Conservation (phyloP, 2,329 filamentous ascomycete species). For the Trichoderma asperellum region DNA sequence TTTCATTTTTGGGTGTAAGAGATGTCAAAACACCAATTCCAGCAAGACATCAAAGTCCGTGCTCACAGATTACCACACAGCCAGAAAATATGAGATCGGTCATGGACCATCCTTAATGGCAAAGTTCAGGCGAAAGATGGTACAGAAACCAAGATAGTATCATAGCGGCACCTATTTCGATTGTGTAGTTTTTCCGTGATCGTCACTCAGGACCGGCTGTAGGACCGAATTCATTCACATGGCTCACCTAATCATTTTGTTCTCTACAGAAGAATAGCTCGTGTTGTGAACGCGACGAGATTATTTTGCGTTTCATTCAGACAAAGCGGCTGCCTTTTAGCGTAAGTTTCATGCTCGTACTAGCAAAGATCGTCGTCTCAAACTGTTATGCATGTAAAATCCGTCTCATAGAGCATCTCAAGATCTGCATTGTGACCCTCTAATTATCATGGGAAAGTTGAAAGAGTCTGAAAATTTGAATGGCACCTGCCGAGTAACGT, state of each 20-base stretch:
- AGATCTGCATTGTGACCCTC: not conserved
- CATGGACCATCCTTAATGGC: not conserved
- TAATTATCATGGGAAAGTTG: not conserved
- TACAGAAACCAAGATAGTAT: not conserved
- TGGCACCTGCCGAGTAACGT: not conserved
- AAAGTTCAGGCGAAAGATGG: not conserved
- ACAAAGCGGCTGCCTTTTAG: not conserved
- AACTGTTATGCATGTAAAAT: not conserved
- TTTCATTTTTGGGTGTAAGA: not conserved
- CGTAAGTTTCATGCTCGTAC: not conserved
- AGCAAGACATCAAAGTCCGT: not conserved
- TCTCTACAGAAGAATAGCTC: not conserved
- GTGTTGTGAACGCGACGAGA: not conserved
- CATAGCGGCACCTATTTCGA: not conserved
- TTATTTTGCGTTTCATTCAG: slow-evolving; percentile 2
- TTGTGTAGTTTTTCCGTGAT: not conserved
- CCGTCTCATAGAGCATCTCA: not conserved
- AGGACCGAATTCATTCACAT: not conserved
- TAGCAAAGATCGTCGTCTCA: not conserved
- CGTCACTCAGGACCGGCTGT: not conserved
- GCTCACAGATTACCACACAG: not conserved
- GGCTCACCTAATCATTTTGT: not conserved
- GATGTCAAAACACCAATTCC: not conserved
- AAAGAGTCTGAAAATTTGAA: not conserved
- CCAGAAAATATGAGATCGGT: not conserved